Evolutionary conservation across 1,284 basidiomycete genomes (phyloP), one percentile per base, ranked within the genome.

Genomic region (Sutorius eximius): DNA sequence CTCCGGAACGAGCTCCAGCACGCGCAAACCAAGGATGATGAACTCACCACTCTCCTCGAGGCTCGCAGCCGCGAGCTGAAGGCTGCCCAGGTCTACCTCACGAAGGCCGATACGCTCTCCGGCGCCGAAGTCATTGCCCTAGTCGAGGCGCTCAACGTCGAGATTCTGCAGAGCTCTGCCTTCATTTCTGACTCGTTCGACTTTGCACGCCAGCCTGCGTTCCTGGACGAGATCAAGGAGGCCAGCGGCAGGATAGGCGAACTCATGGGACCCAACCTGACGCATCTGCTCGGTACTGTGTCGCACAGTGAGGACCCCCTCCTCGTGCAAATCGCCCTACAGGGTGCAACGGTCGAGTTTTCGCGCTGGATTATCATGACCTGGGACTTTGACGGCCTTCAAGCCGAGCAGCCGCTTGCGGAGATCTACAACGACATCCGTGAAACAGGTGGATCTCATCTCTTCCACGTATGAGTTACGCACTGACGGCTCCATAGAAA

Each of bases 321-420:
- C 49, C 63, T 80, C 40, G 70, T 84, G n/a, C 81, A 82, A 47
- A 74, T 79, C 45, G 78, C 80, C 0, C 62, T 85, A 40, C 82
- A 83, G 58, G 75, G 76, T 5, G 72, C 69, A 7, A 73, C 79
- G 49, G 67, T 71, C 12, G 72, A 72, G n/a, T 79, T 76, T 49
- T 69, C 75, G 0, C 70, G 73, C 27, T 77, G 75, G 73, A 73
- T 79, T 16, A 73, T 81, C 51, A 69, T 71, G 51, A 76, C 77
- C 0, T 85, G 82, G 82, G 74, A 72, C 59, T 77, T 78, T 55
- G 73, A 76, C 37, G 74, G 72, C n/a, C 72, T 72, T 52, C 74
- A 76, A 44, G 75, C 73, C 24, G 74, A 77, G 45, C 68, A 72
- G n/a, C 62, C 74, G 16, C 62, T 82, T 38, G 69, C 69, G 44